Evolutionary conservation across 2,329 filamentous ascomycete species (phyloP).

Genomic region (Aschersonia sp.): DNA sequence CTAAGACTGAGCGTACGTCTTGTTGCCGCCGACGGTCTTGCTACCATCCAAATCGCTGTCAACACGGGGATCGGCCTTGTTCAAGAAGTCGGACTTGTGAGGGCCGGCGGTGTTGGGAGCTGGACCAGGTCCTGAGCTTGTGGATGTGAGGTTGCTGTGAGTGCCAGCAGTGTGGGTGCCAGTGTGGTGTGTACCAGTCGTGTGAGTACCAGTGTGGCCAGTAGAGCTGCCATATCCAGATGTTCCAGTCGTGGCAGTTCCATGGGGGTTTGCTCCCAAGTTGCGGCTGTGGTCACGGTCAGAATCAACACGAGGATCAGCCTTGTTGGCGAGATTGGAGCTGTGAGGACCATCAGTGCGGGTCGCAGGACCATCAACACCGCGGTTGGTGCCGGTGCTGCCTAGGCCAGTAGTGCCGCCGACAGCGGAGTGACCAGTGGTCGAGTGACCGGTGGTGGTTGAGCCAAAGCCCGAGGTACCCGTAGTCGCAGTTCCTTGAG

Average conservation of each 20-base stretch:
- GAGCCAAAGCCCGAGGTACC: conserved; percentile 5
- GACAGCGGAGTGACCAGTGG: conserved; percentile 15
- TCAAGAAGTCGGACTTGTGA: conserved; percentile 36
- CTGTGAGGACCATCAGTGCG: conserved; percentile 26
- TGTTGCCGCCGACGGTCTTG: conserved; percentile 39
- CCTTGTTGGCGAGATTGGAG: conserved; percentile 30
- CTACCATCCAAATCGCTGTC: conserved; percentile 40
- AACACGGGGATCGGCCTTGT: conserved; percentile 41
- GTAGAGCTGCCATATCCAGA: background rate
- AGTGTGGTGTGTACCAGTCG: background rate
- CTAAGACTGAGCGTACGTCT: conserved; percentile 25
- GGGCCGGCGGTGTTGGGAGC: conserved; percentile 20
- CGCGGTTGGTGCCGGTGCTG: conserved; percentile 8
- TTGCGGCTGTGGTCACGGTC: conserved; percentile 27
- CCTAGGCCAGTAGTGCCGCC: background rate
- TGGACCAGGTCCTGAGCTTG: conserved; percentile 12
- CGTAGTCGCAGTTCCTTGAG: conserved; percentile 14
- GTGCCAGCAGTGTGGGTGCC: conserved; percentile 1
- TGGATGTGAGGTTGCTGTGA: conserved; percentile 1
- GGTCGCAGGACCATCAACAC: conserved; percentile 8
- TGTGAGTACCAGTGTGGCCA: background rate
- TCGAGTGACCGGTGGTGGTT: background rate
- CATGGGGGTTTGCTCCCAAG: conserved; percentile 13
- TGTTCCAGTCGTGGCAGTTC: conserved; percentile 5
- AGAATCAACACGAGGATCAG: conserved; percentile 37